Evolutionary conservation across 2,329 filamentous ascomycete species (phyloP).

Genomic region (Sporothrix globosa): DNA sequence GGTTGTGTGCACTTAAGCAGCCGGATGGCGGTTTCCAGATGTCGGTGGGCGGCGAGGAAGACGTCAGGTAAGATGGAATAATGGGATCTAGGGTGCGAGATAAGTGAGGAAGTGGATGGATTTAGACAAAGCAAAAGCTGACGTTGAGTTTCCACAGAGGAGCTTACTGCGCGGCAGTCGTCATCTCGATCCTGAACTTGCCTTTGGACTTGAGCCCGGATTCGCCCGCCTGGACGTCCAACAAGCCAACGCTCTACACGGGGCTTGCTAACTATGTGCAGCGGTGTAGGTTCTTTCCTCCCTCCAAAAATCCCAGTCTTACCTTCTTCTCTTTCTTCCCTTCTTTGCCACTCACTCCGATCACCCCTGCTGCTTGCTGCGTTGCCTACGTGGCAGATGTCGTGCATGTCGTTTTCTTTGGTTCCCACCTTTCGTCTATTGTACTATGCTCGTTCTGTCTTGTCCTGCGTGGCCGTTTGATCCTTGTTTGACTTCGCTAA

Average conservation of each 20-base stretch:
- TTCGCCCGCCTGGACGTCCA: slow-evolving; percentile 66
- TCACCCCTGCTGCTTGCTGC: slow-evolving; percentile 3
- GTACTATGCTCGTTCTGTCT: slow-evolving; percentile 5
- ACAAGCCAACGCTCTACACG: slow-evolving; percentile 67
- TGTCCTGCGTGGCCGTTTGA: slow-evolving; percentile 11
- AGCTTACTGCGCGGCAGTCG: slow-evolving; percentile 86
- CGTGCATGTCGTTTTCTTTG: slow-evolving; percentile 29
- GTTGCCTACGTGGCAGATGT: slow-evolving; percentile 31
- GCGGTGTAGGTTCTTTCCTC: slow-evolving; percentile 63
- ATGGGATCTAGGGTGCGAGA: background rate
- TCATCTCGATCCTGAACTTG: slow-evolving; percentile 78
- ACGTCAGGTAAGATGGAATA: slow-evolving; percentile 70
- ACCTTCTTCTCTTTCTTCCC: background rate
- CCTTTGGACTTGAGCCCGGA: slow-evolving; percentile 77
- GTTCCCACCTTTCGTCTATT: background rate
- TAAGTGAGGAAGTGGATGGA: too few relatives aligned
- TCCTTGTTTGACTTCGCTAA: slow-evolving; percentile 3
- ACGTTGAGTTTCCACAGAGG: slow-evolving; percentile 57
- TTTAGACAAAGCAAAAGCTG: background rate
- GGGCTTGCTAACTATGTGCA: slow-evolving; percentile 79
- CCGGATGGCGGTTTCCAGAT: slow-evolving; percentile 87
- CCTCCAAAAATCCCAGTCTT: background rate
- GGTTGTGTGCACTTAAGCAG: slow-evolving; percentile 85
- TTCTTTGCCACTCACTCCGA: slow-evolving; percentile 3
- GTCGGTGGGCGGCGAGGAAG: slow-evolving; percentile 83